A percentile compares a stretch with the other conserved stretches of the same genome.
phyloP scores from a whole-genome alignment of 768 basidiomycete species.

The Amanita subjunquillea region DNA sequence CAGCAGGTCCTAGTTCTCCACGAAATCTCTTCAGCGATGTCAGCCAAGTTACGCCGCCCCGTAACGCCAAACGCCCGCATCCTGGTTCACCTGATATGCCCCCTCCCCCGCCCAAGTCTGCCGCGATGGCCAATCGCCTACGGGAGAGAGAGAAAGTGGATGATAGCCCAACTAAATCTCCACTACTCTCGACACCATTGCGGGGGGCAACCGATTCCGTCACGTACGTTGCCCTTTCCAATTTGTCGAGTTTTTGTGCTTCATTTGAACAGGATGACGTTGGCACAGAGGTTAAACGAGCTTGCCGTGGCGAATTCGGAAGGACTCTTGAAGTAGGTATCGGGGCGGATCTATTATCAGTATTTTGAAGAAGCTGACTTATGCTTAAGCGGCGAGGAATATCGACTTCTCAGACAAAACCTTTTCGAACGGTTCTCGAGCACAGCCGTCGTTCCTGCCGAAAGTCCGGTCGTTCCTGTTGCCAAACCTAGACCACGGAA shows the following conservation, averaged over 20 bases:
- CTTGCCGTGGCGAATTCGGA: conserved; percentile 72
- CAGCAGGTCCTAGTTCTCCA: conserved; percentile 17
- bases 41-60: conserved; percentile 13
- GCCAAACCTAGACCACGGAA: conserved; percentile 22
- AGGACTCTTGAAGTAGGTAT: conserved; percentile 60
- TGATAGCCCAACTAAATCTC: background rate
- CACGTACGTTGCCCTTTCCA: conserved; percentile 33
- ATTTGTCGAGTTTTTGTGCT: conserved; percentile 1
- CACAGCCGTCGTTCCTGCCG: conserved; percentile 46
- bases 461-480: conserved; percentile 52
- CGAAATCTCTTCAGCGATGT: conserved; percentile 10
- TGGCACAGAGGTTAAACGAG: conserved; percentile 76
- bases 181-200: conserved; percentile 11
- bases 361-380: conserved; percentile 3
- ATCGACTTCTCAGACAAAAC: conserved; percentile 74
- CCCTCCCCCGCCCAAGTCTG: conserved; percentile 4
- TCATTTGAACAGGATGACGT: conserved; percentile 41
- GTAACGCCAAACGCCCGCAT: conserved; percentile 8
- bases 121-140: background rate
- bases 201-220: conserved; percentile 36
- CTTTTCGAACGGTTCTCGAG: conserved; percentile 72
- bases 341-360: background rate
- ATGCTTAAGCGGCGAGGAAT: conserved; percentile 65
- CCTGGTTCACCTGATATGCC: conserved; percentile 5
- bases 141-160: conserved; percentile 2